Evolutionary conservation across 1,284 basidiomycete genomes (phyloP).

Genomic region (Xanthoconium separans): DNA sequence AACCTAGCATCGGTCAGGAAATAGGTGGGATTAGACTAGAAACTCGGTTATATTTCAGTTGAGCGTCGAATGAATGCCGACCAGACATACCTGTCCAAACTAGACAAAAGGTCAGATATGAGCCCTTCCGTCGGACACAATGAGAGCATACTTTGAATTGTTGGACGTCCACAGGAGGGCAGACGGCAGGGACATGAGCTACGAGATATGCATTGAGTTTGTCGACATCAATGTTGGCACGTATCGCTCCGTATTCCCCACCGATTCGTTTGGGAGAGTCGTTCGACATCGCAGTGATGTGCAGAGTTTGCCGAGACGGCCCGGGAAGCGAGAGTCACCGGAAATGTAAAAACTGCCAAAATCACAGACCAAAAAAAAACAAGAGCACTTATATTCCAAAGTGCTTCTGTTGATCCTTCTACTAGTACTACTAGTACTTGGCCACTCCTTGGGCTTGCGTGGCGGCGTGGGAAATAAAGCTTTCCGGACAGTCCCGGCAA

Average conservation of each 20-base stretch:
- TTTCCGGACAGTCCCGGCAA: conserved; percentile 18
- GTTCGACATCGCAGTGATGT: conserved; percentile 31
- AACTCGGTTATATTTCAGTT: conserved; percentile 4
- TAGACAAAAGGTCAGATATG: conserved; percentile 30
- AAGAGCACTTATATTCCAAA: too few relatives aligned
- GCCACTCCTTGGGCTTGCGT: too few relatives aligned
- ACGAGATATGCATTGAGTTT: conserved; percentile 71
- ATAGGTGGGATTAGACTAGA: conserved; percentile 92
- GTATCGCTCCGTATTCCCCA: conserved; percentile 72
- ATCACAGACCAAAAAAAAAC: too few relatives aligned
- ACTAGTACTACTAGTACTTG: too few relatives aligned
- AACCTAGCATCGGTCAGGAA: conserved; percentile 77
- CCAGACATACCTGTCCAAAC: conserved; percentile 72
- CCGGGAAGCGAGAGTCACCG: not conserved
- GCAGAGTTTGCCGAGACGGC: too few relatives aligned
- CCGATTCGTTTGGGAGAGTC: conserved; percentile 52
- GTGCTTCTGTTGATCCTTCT: too few relatives aligned
- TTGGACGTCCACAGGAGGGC: conserved; percentile 74
- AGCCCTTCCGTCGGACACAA: not conserved
- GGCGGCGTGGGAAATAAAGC: not conserved
- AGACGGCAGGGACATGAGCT: conserved; percentile 55
- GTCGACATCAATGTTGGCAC: conserved; percentile 66
- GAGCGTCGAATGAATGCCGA: conserved; percentile 2
- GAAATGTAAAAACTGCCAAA: not conserved
- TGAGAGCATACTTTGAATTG: conserved; percentile 80